Evolutionary conservation across 768 basidiomycete genomes (phyloP).

Genomic region (Agaricus sinodeliciosus): DNA sequence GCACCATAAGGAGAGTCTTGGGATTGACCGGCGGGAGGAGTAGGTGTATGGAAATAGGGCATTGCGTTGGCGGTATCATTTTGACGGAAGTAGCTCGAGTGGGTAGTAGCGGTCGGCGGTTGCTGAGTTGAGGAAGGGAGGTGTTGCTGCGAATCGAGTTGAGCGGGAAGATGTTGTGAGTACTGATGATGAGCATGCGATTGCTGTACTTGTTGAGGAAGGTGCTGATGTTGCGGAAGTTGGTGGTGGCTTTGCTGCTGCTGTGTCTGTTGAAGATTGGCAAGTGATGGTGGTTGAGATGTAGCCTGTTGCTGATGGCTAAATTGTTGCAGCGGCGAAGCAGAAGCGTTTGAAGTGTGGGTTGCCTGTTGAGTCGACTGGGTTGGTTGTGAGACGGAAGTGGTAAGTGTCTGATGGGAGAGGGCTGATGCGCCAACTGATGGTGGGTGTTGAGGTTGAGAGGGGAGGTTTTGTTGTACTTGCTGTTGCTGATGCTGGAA

Average conservation of each 20-base stretch:
- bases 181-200: slow-evolving; percentile 47
- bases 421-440: slow-evolving; percentile 19
- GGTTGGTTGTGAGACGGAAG: slow-evolving; percentile 34
- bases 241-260: slow-evolving; percentile 24
- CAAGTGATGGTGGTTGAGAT: slow-evolving; percentile 20
- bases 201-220: slow-evolving; percentile 38
- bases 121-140: slow-evolving; percentile 34
- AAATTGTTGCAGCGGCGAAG: slow-evolving; percentile 36
- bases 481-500: slow-evolving; percentile 38
- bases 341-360: slow-evolving; percentile 21
- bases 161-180: slow-evolving; percentile 57
- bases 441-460: slow-evolving; percentile 23
- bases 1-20: slow-evolving; percentile 60
- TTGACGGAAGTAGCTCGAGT: slow-evolving; percentile 65
- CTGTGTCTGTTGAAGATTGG: slow-evolving; percentile 25
- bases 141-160: slow-evolving; percentile 29
- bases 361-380: slow-evolving; percentile 22
- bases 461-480: slow-evolving; percentile 25
- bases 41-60: slow-evolving; percentile 74
- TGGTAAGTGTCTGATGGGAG: slow-evolving; percentile 26
- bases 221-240: slow-evolving; percentile 33
- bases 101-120: slow-evolving; percentile 31
- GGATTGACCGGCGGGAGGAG: slow-evolving; percentile 60
- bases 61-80: slow-evolving; percentile 35
- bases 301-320: slow-evolving; percentile 31